Evolutionary conservation across 345 rosid species (phyloP).

Genomic region (Gossypium anomalum): DNA sequence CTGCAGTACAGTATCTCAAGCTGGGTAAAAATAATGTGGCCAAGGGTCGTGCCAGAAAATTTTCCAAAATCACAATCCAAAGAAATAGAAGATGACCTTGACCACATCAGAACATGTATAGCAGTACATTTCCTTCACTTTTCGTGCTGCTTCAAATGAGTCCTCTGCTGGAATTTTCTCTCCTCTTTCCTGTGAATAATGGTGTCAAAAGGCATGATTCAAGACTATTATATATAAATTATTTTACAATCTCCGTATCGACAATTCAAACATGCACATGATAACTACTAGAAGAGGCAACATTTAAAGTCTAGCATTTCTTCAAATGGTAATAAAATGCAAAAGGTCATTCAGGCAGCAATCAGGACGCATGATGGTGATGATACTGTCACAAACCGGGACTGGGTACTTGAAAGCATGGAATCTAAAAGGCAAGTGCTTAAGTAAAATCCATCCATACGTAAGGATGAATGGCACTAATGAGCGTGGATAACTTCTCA

Average conservation of each 20-base stretch:
- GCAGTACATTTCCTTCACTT: conserved; percentile 87
- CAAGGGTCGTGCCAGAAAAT: too few relatives aligned
- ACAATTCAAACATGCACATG: too few relatives aligned
- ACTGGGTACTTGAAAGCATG: neutral
- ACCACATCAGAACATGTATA: conserved; percentile 93
- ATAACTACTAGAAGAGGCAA: too few relatives aligned
- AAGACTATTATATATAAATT: neutral
- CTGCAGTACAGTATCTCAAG: neutral
- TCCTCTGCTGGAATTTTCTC: conserved; percentile 96
- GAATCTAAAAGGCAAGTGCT: neutral
- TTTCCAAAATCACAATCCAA: neutral
- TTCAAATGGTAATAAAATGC: neutral
- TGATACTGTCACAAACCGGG: neutral
- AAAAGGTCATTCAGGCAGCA: neutral
- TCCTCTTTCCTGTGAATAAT: conserved; percentile 76
- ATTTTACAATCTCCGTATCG: too few relatives aligned
- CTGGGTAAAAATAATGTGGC: neutral
- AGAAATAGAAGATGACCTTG: conserved; percentile 48
- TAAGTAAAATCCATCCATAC: neutral
- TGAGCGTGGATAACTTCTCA: neutral
- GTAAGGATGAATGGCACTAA: neutral
- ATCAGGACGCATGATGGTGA: neutral
- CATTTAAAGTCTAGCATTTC: neutral
- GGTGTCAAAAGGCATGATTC: conserved; percentile 20
- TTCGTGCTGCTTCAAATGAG: conserved; percentile 87